Evolutionary conservation across 257 asterid species (phyloP).

Genomic region (Ilex aquifolium): DNA sequence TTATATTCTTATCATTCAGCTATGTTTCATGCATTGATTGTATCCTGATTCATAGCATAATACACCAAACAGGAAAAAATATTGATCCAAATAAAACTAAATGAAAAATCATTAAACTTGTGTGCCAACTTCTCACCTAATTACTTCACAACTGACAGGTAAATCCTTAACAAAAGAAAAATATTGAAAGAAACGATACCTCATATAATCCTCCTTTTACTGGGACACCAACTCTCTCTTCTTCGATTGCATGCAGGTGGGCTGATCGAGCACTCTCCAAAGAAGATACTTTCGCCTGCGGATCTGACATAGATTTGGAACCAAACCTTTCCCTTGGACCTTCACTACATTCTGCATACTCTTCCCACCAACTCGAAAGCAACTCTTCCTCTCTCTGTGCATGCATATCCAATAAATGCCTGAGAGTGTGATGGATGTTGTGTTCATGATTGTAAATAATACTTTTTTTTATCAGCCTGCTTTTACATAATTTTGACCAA

Average conservation of each 20-base stretch:
- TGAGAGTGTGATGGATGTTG: not conserved
- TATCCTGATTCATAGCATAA: no score
- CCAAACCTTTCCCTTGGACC: slow-evolving; percentile 64
- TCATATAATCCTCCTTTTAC: slow-evolving; percentile 96
- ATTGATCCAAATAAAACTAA: no score
- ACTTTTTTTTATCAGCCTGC: no score
- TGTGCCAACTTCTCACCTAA: no score
- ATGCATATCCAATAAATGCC: slow-evolving; percentile 18
- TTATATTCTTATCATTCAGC: no score
- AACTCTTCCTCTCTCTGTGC: slow-evolving; percentile 86
- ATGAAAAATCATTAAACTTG: no score
- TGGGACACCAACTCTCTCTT: slow-evolving; percentile 98
- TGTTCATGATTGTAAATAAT: no score
- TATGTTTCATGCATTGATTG: no score
- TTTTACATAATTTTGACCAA: not conserved
- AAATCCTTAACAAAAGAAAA: slow-evolving; percentile 2
- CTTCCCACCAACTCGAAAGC: slow-evolving; percentile 93
- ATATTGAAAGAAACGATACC: slow-evolving; percentile 33
- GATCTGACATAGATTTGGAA: slow-evolving; percentile 23
- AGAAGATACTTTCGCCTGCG: slow-evolving; percentile 24
- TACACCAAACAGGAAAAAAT: no score
- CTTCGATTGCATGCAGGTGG: slow-evolving; percentile 45
- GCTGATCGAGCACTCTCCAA: slow-evolving; percentile 28
- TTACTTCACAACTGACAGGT: no score
- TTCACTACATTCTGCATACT: slow-evolving; percentile 94